Evolutionary conservation across 139 green algal species (phyloP).

Genomic region (Axilococcus clingmanii): DNA sequence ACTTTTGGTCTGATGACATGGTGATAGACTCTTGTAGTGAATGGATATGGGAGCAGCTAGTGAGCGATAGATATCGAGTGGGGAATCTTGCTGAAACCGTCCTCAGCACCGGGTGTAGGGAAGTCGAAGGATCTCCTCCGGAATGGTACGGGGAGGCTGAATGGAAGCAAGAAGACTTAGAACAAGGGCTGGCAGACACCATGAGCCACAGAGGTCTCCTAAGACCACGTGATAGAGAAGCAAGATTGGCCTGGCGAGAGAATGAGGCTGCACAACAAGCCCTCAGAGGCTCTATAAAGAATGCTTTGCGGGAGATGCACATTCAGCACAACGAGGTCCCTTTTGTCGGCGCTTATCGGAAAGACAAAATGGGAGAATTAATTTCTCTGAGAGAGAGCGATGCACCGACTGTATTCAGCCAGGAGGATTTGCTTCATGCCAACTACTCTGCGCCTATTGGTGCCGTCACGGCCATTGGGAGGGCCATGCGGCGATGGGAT

Average conservation of each 20-base stretch:
- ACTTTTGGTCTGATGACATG: slow-evolving; percentile 13
- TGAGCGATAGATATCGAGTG: background rate
- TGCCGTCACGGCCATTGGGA: slow-evolving; percentile 30
- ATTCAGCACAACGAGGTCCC: slow-evolving; percentile 50
- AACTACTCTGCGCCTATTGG: background rate
- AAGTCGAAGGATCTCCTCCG: slow-evolving; percentile 46
- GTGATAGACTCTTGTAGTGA: slow-evolving; percentile 9
- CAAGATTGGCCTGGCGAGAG: slow-evolving; percentile 23
- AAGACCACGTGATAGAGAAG: background rate
- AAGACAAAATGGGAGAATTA: slow-evolving; percentile 70
- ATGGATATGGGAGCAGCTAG: slow-evolving; percentile 28
- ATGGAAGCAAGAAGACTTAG: background rate
- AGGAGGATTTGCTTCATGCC: background rate
- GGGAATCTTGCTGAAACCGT: slow-evolving; percentile 4
- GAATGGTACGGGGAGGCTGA: slow-evolving; percentile 7
- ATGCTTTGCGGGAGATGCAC: slow-evolving; percentile 52
- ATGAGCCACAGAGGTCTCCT: slow-evolving; percentile 2
- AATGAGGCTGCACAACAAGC: slow-evolving; percentile 28
- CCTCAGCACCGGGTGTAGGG: slow-evolving; percentile 43
- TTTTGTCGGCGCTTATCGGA: slow-evolving; percentile 61
- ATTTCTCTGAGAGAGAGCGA: slow-evolving; percentile 45
- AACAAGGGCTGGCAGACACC: slow-evolving; percentile 2
- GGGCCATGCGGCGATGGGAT: slow-evolving; percentile 57
- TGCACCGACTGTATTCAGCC: slow-evolving; percentile 17
- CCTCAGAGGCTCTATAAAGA: slow-evolving; percentile 31